Evolutionary conservation across 768 basidiomycete species (phyloP).

Genomic region (Naganishia antarctica): DNA sequence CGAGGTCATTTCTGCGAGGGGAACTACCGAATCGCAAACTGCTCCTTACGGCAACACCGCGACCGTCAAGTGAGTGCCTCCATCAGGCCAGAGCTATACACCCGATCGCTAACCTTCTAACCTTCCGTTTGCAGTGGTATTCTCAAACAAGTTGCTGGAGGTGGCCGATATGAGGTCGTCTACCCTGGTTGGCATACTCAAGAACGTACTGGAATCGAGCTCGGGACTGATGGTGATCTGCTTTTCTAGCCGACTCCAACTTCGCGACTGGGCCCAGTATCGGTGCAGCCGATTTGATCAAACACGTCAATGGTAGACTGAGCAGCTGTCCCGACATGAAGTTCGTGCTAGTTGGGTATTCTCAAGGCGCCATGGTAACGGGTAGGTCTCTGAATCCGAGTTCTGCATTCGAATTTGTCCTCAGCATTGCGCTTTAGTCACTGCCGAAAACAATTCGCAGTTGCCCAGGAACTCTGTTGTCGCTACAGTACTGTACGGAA

Average conservation of each 20-base stretch:
- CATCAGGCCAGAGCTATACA: no score
- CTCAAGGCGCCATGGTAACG: slow-evolving; percentile 19
- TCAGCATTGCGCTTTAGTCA: background rate
- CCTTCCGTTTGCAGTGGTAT: slow-evolving; percentile 2
- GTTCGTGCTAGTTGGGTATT: slow-evolving; percentile 23
- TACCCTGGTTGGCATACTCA: slow-evolving; percentile 7
- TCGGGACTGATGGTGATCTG: no score
- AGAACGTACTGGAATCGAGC: no score
- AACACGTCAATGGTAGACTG: slow-evolving; percentile 1
- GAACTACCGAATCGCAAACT: slow-evolving; percentile 18
- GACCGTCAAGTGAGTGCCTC: slow-evolving; percentile 11
- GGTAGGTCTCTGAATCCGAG: background rate
- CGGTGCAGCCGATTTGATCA: slow-evolving; percentile 14
- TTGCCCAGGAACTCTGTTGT: slow-evolving; percentile 14
- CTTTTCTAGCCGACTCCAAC: slow-evolving; percentile 9
- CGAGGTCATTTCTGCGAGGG: slow-evolving; percentile 20
- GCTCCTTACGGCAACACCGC: slow-evolving; percentile 18
- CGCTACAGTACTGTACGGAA: slow-evolving; percentile 22
- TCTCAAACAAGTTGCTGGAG: slow-evolving; percentile 13
- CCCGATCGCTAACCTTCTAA: no score
- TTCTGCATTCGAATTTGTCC: background rate
- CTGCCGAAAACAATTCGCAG: slow-evolving; percentile 20
- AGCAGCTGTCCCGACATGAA: slow-evolving; percentile 20
- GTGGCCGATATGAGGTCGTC: slow-evolving; percentile 22
- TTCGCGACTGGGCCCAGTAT: slow-evolving; percentile 18